Conservation (phyloP, 306 rosid species). For the Ceratonia siliqua region DNA sequence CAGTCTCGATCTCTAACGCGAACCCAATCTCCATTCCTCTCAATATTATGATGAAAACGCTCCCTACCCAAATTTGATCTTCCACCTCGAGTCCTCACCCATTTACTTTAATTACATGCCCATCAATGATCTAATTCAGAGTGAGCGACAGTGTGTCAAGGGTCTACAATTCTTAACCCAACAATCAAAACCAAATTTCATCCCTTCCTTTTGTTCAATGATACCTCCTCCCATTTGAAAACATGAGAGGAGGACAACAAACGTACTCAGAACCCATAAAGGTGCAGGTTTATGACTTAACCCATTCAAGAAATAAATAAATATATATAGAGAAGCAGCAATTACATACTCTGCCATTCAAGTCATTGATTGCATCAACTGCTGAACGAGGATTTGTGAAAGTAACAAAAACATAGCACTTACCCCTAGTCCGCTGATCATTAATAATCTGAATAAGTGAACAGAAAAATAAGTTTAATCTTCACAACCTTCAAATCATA, state of each 20-base stretch:
- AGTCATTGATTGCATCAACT: conserved; percentile 74
- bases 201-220: neutral
- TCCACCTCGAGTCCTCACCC: conserved; percentile 72
- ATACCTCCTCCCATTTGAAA: neutral
- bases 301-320: neutral
- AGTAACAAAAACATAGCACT: conserved; percentile 92
- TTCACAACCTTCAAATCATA: neutral
- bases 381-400: conserved; percentile 90
- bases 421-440: conserved; percentile 73
- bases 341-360: conserved; percentile 88
- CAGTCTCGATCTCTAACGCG: conserved; percentile 52
- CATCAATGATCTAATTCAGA: conserved; percentile 73
- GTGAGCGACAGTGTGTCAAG: conserved; percentile 36
- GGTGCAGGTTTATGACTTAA: neutral
- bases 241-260: neutral
- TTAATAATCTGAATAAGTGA: conserved; percentile 70
- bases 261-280: neutral
- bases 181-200: conserved; percentile 4
- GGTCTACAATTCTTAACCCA: conserved; percentile 21
- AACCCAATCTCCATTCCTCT: conserved; percentile 68
- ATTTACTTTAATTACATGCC: conserved; percentile 82
- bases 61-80: conserved; percentile 71
- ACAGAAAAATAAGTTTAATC: neutral
- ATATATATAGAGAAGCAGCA: neutral
- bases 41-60: conserved; percentile 42